Evolutionary conservation across 2,329 filamentous ascomycete genomes (phyloP), one percentile per base, ranked within the genome.

Genomic region (Coleophoma eucalyptorum): DNA sequence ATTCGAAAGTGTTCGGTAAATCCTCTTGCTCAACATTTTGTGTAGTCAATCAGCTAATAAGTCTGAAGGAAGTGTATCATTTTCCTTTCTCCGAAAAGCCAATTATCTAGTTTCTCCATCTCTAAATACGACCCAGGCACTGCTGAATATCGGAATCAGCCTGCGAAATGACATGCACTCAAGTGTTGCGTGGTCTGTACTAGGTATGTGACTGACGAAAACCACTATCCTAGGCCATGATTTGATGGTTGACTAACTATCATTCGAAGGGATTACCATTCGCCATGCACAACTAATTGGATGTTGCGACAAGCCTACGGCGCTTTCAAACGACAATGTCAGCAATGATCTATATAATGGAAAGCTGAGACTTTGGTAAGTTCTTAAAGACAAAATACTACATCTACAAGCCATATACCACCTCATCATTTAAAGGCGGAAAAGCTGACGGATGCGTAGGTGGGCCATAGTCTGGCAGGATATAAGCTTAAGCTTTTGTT

Each of bases 401-500:
- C n/a, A 40, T 40, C 10, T 40, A 12, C 19, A 8, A 7, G 11
- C 11, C 12, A 19, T 40, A 19, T 40, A n/a, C 37, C 13, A 40
- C 15, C 10, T 40, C 11, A 4, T 12, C 5, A 37, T 20, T 6
- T 10, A 38, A 12, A 20, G 13, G 15, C 12, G 12, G 32, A 13
- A 47, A 10, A 13, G n/a, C 32, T 40, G 34, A 19, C 38, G 11
- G 26, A 21, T 21, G 19, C 19, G 20, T 16, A 47, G 45, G 45
- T 47, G 45, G 45, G 45, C 45, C 11, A 38, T 47, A 8, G 45
- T 47, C 12, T 47, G 45, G 45, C 45, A 47, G 31, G 45, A 47
- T 26, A 19, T 34, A 38, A 35, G 20, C 19, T 20, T 47, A 47
- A 37, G 32, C 34, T 38, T 47, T 19, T 47, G 45, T 19, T 47